These are phyloP conservation scores for Schizochytrium sp. DNA, from an alignment of 108 stramenopile genomes.

Conservation along the genomic window DNA sequence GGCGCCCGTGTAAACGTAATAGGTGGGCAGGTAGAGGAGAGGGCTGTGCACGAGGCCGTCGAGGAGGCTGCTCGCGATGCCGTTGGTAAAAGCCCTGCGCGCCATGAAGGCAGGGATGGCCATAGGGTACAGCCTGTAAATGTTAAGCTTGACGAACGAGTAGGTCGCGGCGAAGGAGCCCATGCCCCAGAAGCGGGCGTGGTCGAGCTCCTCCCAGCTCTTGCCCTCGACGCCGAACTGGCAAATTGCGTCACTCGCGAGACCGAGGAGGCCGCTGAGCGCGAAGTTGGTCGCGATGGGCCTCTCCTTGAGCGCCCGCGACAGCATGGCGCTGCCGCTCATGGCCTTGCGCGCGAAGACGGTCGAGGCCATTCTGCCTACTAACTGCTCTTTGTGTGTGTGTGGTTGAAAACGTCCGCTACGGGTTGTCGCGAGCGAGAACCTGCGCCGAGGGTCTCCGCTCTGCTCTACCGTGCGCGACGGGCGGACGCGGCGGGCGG, in stretches of 20 bases:
- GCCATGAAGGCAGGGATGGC: neutral
- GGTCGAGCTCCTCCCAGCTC: neutral
- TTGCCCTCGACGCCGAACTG: slow-evolving; percentile 5
- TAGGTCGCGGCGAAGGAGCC: neutral
- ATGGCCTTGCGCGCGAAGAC: neutral
- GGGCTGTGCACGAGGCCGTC: slow-evolving; percentile 3
- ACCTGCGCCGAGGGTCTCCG: neutral
- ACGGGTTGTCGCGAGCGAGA: no score
- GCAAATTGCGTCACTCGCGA: neutral
- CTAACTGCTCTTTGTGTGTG: neutral
- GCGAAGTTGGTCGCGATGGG: slow-evolving; percentile 7
- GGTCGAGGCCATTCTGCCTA: neutral
- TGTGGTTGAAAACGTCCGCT: no score
- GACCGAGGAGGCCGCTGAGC: neutral
- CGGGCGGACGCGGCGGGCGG: no score
- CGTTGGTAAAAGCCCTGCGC: neutral
- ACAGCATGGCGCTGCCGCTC: neutral
- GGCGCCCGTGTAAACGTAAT: neutral
- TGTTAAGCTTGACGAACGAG: neutral
- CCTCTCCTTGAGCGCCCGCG: neutral
- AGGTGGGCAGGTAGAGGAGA: neutral
- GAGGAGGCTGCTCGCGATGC: neutral
- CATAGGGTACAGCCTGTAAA: neutral
- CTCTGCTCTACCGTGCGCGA: no score
- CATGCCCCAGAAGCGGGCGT: neutral